Evolutionary conservation across 164 flowering plant genomes (phyloP), one percentile per base, ranked within the genome.

Genomic region (Malania oleifera): DNA sequence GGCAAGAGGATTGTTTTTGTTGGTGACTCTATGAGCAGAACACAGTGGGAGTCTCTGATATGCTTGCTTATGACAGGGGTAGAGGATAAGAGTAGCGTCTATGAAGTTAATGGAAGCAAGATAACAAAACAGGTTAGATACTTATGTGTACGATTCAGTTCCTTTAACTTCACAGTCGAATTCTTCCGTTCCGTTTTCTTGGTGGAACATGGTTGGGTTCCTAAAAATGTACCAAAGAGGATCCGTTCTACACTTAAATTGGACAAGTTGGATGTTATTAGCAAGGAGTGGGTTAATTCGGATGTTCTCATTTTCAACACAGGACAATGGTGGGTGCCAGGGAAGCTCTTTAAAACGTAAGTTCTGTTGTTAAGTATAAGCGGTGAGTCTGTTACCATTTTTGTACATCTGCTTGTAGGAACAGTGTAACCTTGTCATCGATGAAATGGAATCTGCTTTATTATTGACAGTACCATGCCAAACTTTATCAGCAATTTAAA

Each of bases 241-340:
- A 82, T 80, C 3, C 70, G 57, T 52, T 67, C 75, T 19, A 70
- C 80, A 18, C 68, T 82, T 27, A 76, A 53, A 44, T 64, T 82
- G 53, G 84, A 82, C 61, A 62, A 52, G 49, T 26, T 82, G 69
- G 87, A 82, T 73, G 60, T 53, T 63, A 72, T 69, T 55, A 74
- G 75, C 60, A 54, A 52, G 5, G 66, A 77, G 57, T 80, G 84
- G 87, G 35, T 69, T 29, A 35, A 71, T 60, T 66, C 87, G 2
- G 84, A 82, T 72, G 26, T 80, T 64, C 71, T 82, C 39, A 60
- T 82, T 52, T 80, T 82, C 69, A 82, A 80, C 68, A 66, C 87
- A 18, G 87, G 87, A 38, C 87, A 80, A n/a, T 82, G 87, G 87
- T 82, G 87, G 87, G 77, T 68, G 22, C 79, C 75, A 7, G 73